Base-by-base conservation (phyloP, 2,329 filamentous ascomycete genomes). In the Alternaria sp. region DNA sequence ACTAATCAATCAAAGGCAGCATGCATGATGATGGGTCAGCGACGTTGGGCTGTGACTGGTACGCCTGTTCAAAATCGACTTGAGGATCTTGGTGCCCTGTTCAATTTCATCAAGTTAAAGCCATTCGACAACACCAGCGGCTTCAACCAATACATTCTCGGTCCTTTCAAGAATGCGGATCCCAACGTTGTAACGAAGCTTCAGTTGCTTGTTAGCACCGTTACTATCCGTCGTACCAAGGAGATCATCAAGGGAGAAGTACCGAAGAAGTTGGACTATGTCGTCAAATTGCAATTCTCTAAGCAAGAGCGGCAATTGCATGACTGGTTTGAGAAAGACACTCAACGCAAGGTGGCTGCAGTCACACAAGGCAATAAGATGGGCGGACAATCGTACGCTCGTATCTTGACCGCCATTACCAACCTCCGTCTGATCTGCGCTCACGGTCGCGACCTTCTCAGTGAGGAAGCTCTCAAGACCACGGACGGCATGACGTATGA, bases 31-130 rank as follows among this genome's bases (percentile, higher is more conserved):
- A 86, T 91, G 62, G 92, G 93, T 2, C 87, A 92, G 73, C 88
- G 94, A 32, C 90, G 94, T 34, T 99, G 95, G 95, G 94, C 94
- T 3, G 92, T 98, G n/a, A 98, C 95, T 0, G 95, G 94, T 56
- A 98, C 95, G 0, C 95, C 94, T 0, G 92, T 98, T 9, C 94
- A 98, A 79, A 99, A 99, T 74, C 90, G 92, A 4, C 85, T 98
- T 3, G 72, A 93, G 28, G 95, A 99, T 76, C 85, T 98, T 22
- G 92, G 92, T 14, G 92, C 94, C 1, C 83, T 98, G 3, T 89
- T 97, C 60, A 92, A 90, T 32, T 98, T 98, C 65, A 82, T 98
- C 43, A 89, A 91, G 14, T 83, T 98, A 14, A 89, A 89, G 70
- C 94, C 94, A 0, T 98, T 98, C 72, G 89, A 97, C 62, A 90